Evolutionary conservation across 805 yeast genomes (phyloP).

Genomic region (Candida saitoana): DNA sequence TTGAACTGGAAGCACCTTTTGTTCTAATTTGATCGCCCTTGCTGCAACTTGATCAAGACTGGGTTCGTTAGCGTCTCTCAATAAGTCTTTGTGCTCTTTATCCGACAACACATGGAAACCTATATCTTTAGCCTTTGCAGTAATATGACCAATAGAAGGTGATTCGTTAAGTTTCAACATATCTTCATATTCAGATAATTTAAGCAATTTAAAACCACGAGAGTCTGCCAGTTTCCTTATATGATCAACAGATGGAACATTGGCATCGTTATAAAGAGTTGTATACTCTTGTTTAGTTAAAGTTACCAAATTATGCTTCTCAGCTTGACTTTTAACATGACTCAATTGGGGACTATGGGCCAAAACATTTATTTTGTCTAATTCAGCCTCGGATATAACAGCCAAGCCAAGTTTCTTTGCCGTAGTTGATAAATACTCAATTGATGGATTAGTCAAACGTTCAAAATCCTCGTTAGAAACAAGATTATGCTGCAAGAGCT

Average conservation of each 20-base stretch:
- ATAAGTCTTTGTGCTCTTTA: neutral
- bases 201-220: constrained; percentile 11
- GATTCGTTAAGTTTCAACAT: neutral
- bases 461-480: constrained; percentile 13
- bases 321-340: constrained; percentile 33
- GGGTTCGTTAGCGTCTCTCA: constrained; percentile 14
- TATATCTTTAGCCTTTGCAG: constrained; percentile 2
- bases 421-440: constrained; percentile 12
- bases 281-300: constrained; percentile 31
- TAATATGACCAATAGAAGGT: constrained; percentile 4
- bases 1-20: constrained; percentile 9
- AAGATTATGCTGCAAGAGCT: constrained; percentile 8
- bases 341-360: constrained; percentile 33
- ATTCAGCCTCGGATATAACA: constrained; percentile 13
- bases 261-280: constrained; percentile 21
- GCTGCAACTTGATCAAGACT: constrained; percentile 16
- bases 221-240: constrained; percentile 14
- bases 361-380: constrained; percentile 13
- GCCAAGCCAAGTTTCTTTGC: constrained; percentile 14
- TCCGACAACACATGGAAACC: constrained; percentile 1
- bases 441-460: constrained; percentile 17
- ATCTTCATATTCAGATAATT: constrained; percentile 9
- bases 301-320: constrained; percentile 29
- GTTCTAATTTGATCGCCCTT: constrained; percentile 10
- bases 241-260: constrained; percentile 27